Evolutionary conservation across 805 yeast species (phyloP).

Genomic region (Yarrowia sp.): DNA sequence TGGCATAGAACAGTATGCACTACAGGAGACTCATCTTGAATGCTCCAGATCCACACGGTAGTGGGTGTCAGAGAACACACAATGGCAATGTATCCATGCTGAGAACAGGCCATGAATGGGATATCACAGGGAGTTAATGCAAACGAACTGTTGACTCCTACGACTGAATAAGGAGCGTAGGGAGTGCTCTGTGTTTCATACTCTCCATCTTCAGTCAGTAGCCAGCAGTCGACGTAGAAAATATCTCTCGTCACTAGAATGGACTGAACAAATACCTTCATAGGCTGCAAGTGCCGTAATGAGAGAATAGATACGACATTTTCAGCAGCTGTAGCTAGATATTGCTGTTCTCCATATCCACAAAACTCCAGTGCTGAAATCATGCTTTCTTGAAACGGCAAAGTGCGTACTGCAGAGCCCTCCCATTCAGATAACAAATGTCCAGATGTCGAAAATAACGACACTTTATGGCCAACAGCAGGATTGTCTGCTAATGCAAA

Average conservation of each 20-base stretch:
- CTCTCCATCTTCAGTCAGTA: neutral
- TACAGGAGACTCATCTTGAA: conserved; percentile 3
- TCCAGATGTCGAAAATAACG: neutral
- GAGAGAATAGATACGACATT: neutral
- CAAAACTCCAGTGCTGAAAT: conserved; percentile 1
- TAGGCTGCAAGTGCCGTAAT: neutral
- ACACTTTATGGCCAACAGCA: conserved; percentile 12
- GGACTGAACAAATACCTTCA: conserved; percentile 3
- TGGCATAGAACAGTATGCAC: conserved; percentile 8
- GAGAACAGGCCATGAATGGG: conserved; percentile 16
- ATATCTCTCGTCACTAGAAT: conserved; percentile 13
- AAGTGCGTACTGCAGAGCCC: neutral
- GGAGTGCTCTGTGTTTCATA: neutral
- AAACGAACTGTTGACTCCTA: neutral
- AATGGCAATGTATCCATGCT: conserved; percentile 17
- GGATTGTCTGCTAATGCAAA: conserved; percentile 10
- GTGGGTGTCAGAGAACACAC: conserved; percentile 22
- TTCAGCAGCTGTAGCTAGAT: neutral
- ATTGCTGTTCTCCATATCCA: neutral
- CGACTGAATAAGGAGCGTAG: conserved; percentile 1
- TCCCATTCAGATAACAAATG: conserved; percentile 11
- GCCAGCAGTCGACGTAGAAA: conserved; percentile 4
- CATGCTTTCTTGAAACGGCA: neutral
- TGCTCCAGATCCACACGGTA: conserved; percentile 23
- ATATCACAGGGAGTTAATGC: neutral